These are phyloP conservation scores for Mycena sanguinolenta DNA, from an alignment of 768 basidiomycete genomes.

Conservation along the genomic window DNA sequence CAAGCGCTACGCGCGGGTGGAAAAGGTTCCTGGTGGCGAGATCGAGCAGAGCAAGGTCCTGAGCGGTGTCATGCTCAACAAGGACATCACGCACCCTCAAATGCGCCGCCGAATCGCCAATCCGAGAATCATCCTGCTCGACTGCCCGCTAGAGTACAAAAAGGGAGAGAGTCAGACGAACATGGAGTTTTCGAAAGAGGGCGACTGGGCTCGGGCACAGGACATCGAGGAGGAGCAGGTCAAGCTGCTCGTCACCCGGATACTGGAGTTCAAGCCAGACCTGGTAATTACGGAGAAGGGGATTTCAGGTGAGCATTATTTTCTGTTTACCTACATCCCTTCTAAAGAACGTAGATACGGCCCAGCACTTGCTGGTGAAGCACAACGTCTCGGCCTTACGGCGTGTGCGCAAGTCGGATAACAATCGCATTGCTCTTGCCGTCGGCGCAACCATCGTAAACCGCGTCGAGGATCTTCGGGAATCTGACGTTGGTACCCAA, in stretches of 20 bases:
- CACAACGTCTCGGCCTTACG: slow-evolving; percentile 93
- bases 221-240: slow-evolving; percentile 98
- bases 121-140: slow-evolving; percentile 89
- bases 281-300: slow-evolving; percentile 98
- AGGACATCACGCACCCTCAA: slow-evolving; percentile 97
- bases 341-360: slow-evolving; percentile 72
- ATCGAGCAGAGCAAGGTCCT: slow-evolving; percentile 93
- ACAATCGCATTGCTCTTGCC: slow-evolving; percentile 97
- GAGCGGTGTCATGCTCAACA: slow-evolving; percentile 96
- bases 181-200: slow-evolving; percentile 96
- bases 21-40: slow-evolving; percentile 97
- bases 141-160: slow-evolving; percentile 98
- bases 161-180: slow-evolving; percentile 99
- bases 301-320: slow-evolving; percentile 79
- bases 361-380: slow-evolving; percentile 91
- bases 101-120: slow-evolving; percentile 94
- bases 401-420: slow-evolving; percentile 98
- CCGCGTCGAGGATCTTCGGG: slow-evolving; percentile 93
- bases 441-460: slow-evolving; percentile 98
- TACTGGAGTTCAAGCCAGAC: slow-evolving; percentile 96
- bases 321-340: slow-evolving; percentile 5
- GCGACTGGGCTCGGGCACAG: slow-evolving; percentile 92
- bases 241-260: slow-evolving; percentile 83
- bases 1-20: slow-evolving; percentile 97
- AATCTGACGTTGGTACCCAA: slow-evolving; percentile 90